These are phyloP conservation scores for Chlorella sp. DNA, from an alignment of 139 green algal species.

Conservation along the genomic window DNA sequence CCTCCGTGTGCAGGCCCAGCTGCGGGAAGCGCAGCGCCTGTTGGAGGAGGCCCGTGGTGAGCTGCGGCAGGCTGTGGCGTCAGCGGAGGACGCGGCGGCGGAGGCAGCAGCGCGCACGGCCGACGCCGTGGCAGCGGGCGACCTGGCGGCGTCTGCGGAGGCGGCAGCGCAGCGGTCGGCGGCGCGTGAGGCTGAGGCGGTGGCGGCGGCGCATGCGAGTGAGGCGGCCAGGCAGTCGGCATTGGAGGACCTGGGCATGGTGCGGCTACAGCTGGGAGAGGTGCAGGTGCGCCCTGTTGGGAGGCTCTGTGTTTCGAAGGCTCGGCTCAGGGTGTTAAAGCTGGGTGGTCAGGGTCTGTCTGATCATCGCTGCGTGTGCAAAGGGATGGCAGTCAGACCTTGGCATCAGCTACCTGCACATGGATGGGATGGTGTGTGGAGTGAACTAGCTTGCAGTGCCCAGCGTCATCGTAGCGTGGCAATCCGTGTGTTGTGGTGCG, in stretches of 20 bases:
- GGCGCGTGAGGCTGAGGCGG: slow-evolving; percentile 19
- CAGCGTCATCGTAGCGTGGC: too few relatives aligned
- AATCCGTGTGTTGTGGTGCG: too few relatives aligned
- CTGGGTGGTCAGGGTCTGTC: too few relatives aligned
- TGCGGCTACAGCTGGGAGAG: not conserved
- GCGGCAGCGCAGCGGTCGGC: slow-evolving; percentile 21
- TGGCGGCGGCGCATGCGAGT: slow-evolving; percentile 5
- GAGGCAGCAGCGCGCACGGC: slow-evolving; percentile 29
- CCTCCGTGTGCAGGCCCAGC: slow-evolving; percentile 34
- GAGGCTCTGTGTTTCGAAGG: too few relatives aligned
- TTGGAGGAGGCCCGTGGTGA: slow-evolving; percentile 1
- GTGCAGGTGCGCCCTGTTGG: not conserved
- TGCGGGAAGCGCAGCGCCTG: slow-evolving; percentile 15
- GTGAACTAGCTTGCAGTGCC: too few relatives aligned
- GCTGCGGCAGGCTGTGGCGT: slow-evolving; percentile 8
- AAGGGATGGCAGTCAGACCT: too few relatives aligned
- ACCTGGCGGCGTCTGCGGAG: slow-evolving; percentile 32
- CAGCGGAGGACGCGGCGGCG: slow-evolving; percentile 15
- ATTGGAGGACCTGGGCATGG: not conserved
- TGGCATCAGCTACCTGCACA: too few relatives aligned
- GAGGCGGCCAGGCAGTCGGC: not conserved
- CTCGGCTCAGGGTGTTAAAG: too few relatives aligned
- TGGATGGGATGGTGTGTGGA: too few relatives aligned
- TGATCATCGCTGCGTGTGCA: too few relatives aligned
- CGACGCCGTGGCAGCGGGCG: slow-evolving; percentile 21